Evolutionary conservation across 164 flowering plant genomes (phyloP).

Genomic region (Aristolochia fimbriata): DNA sequence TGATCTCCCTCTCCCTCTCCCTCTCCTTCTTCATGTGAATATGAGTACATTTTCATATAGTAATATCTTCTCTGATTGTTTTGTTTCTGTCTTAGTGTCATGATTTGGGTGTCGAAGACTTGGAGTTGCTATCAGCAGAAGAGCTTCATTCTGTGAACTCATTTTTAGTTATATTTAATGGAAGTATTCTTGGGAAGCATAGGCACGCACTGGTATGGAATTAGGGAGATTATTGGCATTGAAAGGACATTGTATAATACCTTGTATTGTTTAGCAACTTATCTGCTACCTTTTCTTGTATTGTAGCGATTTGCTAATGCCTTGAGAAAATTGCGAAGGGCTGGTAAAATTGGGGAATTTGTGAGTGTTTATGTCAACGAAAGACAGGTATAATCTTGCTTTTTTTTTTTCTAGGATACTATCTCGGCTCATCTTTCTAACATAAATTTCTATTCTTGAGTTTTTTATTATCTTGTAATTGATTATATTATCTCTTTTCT

Average conservation of each 20-base stretch:
- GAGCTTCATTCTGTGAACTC: constrained; percentile 80
- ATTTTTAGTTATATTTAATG: constrained; percentile 76
- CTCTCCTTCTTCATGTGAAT: too few species aligned
- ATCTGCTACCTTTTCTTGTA: neutral
- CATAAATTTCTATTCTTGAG: too few species aligned
- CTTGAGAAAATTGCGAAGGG: constrained; percentile 78
- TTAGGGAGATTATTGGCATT: neutral
- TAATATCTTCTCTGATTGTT: neutral
- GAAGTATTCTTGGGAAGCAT: constrained; percentile 91
- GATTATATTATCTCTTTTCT: constrained; percentile 3
- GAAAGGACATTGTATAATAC: too few species aligned
- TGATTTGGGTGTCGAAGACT: constrained; percentile 72
- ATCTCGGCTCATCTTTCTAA: too few species aligned
- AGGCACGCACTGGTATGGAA: constrained; percentile 58
- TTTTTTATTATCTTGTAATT: too few species aligned
- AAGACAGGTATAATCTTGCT: constrained; percentile 52
- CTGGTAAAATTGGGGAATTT: constrained; percentile 89
- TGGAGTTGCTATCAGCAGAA: constrained; percentile 69
- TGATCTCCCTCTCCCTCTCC: too few species aligned
- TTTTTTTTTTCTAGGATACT: too few species aligned
- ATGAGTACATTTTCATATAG: too few species aligned
- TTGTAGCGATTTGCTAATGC: constrained; percentile 54
- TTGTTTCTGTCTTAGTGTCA: constrained; percentile 41
- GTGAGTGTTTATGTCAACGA: constrained; percentile 81
- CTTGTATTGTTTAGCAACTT: too few species aligned